Evolutionary conservation across 1,284 basidiomycete species (phyloP), one percentile per base, ranked within the genome.

Genomic region (Ustilago hordei): DNA sequence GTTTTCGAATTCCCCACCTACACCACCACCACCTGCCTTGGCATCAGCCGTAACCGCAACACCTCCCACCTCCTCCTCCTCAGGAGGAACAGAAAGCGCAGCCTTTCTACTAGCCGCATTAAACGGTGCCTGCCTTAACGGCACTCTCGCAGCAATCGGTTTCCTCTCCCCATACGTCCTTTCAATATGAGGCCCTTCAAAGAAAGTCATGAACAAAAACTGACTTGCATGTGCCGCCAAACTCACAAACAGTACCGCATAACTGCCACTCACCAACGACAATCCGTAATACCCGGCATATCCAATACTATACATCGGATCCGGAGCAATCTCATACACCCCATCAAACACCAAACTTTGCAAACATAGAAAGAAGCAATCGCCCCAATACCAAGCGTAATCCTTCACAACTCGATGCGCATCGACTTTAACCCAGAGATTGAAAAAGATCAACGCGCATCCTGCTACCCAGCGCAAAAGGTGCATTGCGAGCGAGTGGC

Each of bases 381-480:
- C 96, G 19, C 96, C 96, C 96, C 96, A 98, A 87, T 99, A 99
- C 85, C 85, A 90, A n/a, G 89, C 89, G 62, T 89, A 89, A 79
- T 90, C 89, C 75, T 97, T 98, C 72, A 99, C 95, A 59, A 99
- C 94, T 56, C 94, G 90, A 86, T 99, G 96, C 0, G 96, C 96
- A 83, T 99, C 96, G 13, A 94, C 92, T 87, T 99, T 99, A 80
- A 99, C 95, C 95, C 96, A 99, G 41, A 98, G 89, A 86, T 99
- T 99, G 89, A 99, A 98, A 45, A 90, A 90, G 84, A 99, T 95
- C 39, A 99, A 88, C 0, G 90, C 89, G 79, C 94, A 87, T 13
- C 97, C 96, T 13, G 91, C 91, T 50, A 93, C 86, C 95, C 96
- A 98, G 78, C 94, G 91, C 86, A 95, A 89, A 59, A 93, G 85